These are phyloP conservation scores for Phytophthora meadii DNA, from an alignment of 352 stramenopile species.

Conservation along the genomic window DNA sequence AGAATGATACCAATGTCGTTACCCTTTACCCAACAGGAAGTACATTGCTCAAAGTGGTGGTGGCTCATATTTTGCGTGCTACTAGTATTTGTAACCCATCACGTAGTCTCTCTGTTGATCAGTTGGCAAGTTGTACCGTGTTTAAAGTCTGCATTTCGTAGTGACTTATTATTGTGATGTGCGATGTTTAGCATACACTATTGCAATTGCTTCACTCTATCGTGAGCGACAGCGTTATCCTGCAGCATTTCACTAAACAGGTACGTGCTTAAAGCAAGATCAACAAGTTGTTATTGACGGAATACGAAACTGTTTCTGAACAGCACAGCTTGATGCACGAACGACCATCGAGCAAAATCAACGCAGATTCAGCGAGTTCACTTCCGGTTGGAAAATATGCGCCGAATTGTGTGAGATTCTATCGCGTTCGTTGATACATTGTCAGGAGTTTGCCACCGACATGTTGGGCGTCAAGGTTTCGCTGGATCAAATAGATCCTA, in stretches of 20 bases:
- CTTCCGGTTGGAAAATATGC: slow-evolving; percentile 54
- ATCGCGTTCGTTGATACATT: slow-evolving; percentile 13
- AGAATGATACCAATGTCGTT: background rate
- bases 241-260: slow-evolving; percentile 34
- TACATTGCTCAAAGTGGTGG: slow-evolving; percentile 18
- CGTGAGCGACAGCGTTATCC: slow-evolving; percentile 27
- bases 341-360: slow-evolving; percentile 28
- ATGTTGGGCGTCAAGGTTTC: slow-evolving; percentile 15
- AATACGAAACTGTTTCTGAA: background rate
- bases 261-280: slow-evolving; percentile 6
- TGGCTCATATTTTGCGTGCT: slow-evolving; percentile 18
- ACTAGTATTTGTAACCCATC: slow-evolving; percentile 1
- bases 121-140: slow-evolving; percentile 21
- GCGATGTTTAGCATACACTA: slow-evolving; percentile 16
- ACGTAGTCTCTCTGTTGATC: slow-evolving; percentile 17
- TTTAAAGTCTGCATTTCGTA: background rate
- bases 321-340: slow-evolving; percentile 10
- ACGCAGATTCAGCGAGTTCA: slow-evolving; percentile 56
- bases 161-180: background rate
- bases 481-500: background rate
- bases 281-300: background rate
- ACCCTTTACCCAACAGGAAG: slow-evolving; percentile 6
- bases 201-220: slow-evolving; percentile 35
- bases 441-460: slow-evolving; percentile 24
- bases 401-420: slow-evolving; percentile 32